Base-by-base conservation (phyloP, 495 filamentous ascomycete species). In the Lepidopterella palustris region DNA sequence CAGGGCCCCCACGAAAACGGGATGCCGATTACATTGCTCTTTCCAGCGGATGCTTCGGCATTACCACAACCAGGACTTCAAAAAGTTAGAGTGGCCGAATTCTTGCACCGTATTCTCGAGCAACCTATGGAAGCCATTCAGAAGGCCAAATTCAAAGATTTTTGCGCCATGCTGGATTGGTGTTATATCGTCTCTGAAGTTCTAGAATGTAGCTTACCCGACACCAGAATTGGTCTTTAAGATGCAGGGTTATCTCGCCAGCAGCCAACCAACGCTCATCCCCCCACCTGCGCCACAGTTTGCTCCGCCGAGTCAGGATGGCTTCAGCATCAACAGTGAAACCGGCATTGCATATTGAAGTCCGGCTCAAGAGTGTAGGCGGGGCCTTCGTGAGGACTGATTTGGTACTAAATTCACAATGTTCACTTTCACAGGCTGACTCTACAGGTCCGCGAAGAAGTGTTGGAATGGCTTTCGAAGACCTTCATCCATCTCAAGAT, bases 341-440 rank as follows among this genome's bases (percentile, higher is more conserved):
- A 40, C 59, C 66, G n/a, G 58, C 60, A 27, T 45, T 65, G 21
- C 62, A 66, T 42, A 39, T 70, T 45, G 68, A 68, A 47, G 64
- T 66, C 0, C 54, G 60, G 15, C 32, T 55, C 15, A 63, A 26
- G 21, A 60, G 50, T 45, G 42, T 42, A 5, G 31, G 11, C 15
- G 55, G 49, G 5, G 47, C 47, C 4, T 63, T 63, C 27, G 26
- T 55, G 13, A 10, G 61, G 25, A 60, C 57, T 1, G 61, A 63
- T 51, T 24, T 63, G 28, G 61, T 63, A 32, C 18, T 32, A 18
- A 21, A 23, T 27, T 20, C 27, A 15, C 18, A 18, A n/a, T 54
- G 11, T 24, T 54, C 15, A 32, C 28, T 31, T 35, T 5, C 15
- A 11, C 21, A 55, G 13, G 4, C 45, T 53, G 15, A 11, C 23